These are phyloP conservation scores for Kwoniella sp. DNA, from an alignment of 768 basidiomycete species.

Conservation along the genomic window DNA sequence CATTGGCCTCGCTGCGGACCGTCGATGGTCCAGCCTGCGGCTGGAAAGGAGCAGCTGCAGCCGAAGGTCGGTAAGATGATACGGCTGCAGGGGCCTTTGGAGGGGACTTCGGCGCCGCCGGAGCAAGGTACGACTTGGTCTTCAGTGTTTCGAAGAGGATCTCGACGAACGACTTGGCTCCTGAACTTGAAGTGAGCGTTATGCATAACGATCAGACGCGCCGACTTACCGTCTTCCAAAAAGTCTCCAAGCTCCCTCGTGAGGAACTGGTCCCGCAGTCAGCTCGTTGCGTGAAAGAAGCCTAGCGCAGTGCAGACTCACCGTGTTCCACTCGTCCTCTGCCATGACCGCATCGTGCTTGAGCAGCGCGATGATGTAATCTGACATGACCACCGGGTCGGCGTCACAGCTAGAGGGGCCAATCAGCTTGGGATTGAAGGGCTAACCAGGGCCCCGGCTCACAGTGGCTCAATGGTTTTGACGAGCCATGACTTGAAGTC, in stretches of 20 bases:
- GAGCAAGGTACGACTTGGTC: slow-evolving; percentile 36
- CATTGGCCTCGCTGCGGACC: background rate
- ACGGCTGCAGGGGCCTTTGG: slow-evolving; percentile 16
- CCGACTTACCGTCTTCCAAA: slow-evolving; percentile 73
- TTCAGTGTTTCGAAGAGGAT: slow-evolving; percentile 73
- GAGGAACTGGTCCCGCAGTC: slow-evolving; percentile 50
- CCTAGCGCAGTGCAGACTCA: slow-evolving; percentile 42
- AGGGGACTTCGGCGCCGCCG: slow-evolving; percentile 6
- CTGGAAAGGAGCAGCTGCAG: slow-evolving; percentile 10
- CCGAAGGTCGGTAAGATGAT: slow-evolving; percentile 33
- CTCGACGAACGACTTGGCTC: slow-evolving; percentile 68
- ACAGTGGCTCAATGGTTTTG: slow-evolving; percentile 87
- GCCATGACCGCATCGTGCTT: slow-evolving; percentile 71
- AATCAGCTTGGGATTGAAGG: background rate
- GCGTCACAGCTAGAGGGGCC: slow-evolving; percentile 74
- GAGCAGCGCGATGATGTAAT: slow-evolving; percentile 88
- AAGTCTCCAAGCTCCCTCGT: slow-evolving; percentile 79
- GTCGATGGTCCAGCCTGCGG: slow-evolving; percentile 24
- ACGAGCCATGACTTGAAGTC: slow-evolving; percentile 86
- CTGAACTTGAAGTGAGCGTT: slow-evolving; percentile 53
- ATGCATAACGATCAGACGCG: background rate
- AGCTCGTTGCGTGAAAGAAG: slow-evolving; percentile 1
- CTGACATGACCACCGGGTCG: slow-evolving; percentile 85
- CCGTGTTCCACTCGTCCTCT: slow-evolving; percentile 74
- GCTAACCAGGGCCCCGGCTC: slow-evolving; percentile 31